These are phyloP conservation scores for Cucumis melo DNA, from an alignment of 306 rosid species.

Conservation along the genomic window DNA sequence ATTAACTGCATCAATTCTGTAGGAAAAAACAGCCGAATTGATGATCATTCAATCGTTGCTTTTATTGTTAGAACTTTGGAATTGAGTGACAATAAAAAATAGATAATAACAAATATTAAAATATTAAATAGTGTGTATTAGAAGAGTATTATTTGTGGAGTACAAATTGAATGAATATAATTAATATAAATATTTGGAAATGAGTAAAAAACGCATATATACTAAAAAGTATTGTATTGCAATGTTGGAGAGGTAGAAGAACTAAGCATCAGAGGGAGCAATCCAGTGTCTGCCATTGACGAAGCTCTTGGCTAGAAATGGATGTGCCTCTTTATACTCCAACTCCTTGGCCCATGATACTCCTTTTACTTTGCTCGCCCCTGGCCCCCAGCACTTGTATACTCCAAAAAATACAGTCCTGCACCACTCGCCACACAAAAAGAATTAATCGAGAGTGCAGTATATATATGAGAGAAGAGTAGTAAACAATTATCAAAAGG, in stretches of 20 bases:
- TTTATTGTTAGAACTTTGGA: background rate
- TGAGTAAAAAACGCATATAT: background rate
- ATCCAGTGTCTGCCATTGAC: constrained; percentile 95
- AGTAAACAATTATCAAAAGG: too few relatives aligned
- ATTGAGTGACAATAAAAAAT: background rate
- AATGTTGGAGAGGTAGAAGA: background rate
- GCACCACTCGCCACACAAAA: background rate
- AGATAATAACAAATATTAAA: background rate
- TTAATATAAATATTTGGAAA: background rate
- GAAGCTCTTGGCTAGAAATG: constrained; percentile 60
- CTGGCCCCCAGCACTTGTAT: constrained; percentile 76
- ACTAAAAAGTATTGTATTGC: background rate
- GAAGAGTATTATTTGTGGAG: background rate
- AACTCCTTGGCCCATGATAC: constrained; percentile 49
- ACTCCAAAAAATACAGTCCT: constrained; percentile 75
- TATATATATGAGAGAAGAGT: too few relatives aligned
- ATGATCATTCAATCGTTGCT: too few relatives aligned
- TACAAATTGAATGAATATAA: background rate
- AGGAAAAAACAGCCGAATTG: too few relatives aligned
- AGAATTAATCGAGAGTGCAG: too few relatives aligned
- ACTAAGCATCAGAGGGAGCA: constrained; percentile 55
- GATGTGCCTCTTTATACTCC: constrained; percentile 56
- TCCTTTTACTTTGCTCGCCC: constrained; percentile 42
- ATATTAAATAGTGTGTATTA: background rate
- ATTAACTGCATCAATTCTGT: too few relatives aligned